Evolutionary conservation across 1,284 basidiomycete genomes (phyloP).

Genomic region (Rhodotorula sp.): DNA sequence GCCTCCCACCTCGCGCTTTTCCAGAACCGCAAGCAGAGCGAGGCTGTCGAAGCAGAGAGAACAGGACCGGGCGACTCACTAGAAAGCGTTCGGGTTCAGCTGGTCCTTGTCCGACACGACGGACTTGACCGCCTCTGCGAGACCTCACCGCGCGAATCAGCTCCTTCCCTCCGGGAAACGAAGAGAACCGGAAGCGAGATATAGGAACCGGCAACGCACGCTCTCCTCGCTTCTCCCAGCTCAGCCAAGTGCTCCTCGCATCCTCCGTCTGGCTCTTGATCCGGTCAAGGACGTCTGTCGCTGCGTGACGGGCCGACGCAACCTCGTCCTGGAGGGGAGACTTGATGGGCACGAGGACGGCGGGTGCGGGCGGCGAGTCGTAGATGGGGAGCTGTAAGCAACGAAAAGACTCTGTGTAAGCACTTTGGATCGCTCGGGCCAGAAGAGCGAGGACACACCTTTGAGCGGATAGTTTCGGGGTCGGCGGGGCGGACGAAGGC

Average conservation of each 20-base stretch:
- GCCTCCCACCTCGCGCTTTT: background rate
- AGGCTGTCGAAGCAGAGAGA: too few species aligned
- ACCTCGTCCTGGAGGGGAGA: conserved; percentile 71
- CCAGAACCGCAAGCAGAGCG: too few species aligned
- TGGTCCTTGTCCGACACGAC: conserved; percentile 74
- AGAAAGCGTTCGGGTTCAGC: conserved; percentile 79
- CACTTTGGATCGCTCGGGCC: background rate
- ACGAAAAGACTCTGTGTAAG: background rate
- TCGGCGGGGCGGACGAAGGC: conserved; percentile 2
- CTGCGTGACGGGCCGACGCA: conserved; percentile 62
- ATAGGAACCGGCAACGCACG: conserved; percentile 57
- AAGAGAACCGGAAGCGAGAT: background rate
- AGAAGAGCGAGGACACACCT: background rate
- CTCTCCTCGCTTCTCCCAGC: conserved; percentile 75
- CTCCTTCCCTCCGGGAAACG: background rate
- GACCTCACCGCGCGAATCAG: background rate
- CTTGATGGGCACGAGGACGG: conserved; percentile 67
- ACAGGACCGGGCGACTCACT: conserved; percentile 46
- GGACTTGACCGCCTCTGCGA: conserved; percentile 71
- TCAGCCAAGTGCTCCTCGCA: conserved; percentile 74
- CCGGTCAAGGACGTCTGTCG: conserved; percentile 59
- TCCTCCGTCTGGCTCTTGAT: conserved; percentile 65
- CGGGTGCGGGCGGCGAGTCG: conserved; percentile 52
- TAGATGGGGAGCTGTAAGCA: conserved; percentile 73
- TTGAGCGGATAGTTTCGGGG: conserved; percentile 4